Conservation (phyloP, 768 basidiomycete species). For the Astraeus odoratus region DNA sequence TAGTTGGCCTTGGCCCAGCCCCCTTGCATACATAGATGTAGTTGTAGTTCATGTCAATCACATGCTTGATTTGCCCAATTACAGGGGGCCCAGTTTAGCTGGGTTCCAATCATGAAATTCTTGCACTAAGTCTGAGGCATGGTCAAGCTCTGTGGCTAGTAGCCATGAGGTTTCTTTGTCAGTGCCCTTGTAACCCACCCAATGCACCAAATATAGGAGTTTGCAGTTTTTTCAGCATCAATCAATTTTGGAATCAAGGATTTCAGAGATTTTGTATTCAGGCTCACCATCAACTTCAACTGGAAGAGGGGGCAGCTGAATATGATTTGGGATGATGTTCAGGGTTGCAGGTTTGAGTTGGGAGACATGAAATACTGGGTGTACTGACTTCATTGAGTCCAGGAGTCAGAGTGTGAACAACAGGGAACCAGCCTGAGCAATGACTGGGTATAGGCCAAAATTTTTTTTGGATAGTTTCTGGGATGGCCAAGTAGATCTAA, state of each 20-base stretch:
- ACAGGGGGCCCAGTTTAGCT: background rate
- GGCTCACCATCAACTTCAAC: background rate
- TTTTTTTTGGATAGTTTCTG: conserved; percentile 17
- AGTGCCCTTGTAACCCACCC: conserved; percentile 1
- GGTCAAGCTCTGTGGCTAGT: background rate
- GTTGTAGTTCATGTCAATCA: too few relatives aligned
- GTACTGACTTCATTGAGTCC: conserved; percentile 10
- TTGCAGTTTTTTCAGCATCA: background rate
- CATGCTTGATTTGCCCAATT: too few relatives aligned
- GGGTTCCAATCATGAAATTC: background rate
- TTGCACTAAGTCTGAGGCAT: background rate
- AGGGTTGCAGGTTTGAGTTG: background rate
- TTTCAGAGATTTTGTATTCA: conserved; percentile 17
- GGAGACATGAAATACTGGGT: conserved; percentile 7
- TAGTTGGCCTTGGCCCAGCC: too few relatives aligned
- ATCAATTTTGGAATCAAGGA: conserved; percentile 10
- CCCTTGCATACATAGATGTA: too few relatives aligned
- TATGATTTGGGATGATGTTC: background rate
- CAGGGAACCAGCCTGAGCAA: conserved; percentile 11
- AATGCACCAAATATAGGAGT: conserved; percentile 7
- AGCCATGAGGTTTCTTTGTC: background rate
- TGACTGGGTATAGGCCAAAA: conserved; percentile 16
- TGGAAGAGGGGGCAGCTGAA: conserved; percentile 6
- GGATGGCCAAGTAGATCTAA: conserved; percentile 3
- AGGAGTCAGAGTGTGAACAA: conserved; percentile 18